These are phyloP conservation scores for Xylaria palmicola DNA, from an alignment of 495 filamentous ascomycete species.

Conservation along the genomic window DNA sequence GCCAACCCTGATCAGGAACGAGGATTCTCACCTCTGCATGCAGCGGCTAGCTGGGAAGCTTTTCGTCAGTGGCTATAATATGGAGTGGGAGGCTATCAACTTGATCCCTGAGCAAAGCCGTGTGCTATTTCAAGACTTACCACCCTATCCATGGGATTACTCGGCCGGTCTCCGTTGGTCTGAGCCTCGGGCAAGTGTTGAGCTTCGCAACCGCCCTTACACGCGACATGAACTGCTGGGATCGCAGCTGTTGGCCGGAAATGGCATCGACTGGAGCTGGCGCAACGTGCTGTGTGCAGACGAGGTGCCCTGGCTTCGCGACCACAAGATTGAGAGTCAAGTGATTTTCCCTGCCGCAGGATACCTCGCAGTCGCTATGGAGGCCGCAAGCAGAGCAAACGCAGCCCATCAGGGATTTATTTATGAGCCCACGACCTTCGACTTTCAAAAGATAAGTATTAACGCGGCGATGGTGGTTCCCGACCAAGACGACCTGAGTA, in stretches of 20 bases:
- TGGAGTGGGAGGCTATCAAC: slow-evolving; percentile 24
- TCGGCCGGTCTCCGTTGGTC: slow-evolving; percentile 27
- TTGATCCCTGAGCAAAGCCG: neutral
- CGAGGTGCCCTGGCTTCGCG: slow-evolving; percentile 45
- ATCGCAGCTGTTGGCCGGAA: slow-evolving; percentile 7
- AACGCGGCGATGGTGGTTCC: slow-evolving; percentile 1
- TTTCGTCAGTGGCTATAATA: slow-evolving; percentile 27
- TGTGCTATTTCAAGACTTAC: slow-evolving; percentile 25
- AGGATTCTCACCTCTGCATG: slow-evolving; percentile 5
- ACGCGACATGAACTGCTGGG: slow-evolving; percentile 24
- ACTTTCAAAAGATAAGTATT: slow-evolving; percentile 15
- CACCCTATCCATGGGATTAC: slow-evolving; percentile 47
- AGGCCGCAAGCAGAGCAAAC: too few species aligned
- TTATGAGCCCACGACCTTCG: slow-evolving; percentile 5
- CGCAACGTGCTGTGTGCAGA: slow-evolving; percentile 18
- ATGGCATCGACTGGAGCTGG: slow-evolving; percentile 22
- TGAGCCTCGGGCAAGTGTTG: slow-evolving; percentile 35
- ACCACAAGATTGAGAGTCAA: slow-evolving; percentile 40
- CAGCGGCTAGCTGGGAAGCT: slow-evolving; percentile 35
- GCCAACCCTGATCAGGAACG: slow-evolving; percentile 13
- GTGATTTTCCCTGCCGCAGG: slow-evolving; percentile 55
- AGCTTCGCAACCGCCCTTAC: slow-evolving; percentile 32
- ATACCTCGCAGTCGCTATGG: slow-evolving; percentile 51
- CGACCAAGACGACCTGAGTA: slow-evolving; percentile 1
- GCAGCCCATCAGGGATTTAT: too few species aligned